Evolutionary conservation across 1,139 yeast species (phyloP), one percentile per base, ranked within the genome.

Genomic region (Geotrichum cucujoidarum): DNA sequence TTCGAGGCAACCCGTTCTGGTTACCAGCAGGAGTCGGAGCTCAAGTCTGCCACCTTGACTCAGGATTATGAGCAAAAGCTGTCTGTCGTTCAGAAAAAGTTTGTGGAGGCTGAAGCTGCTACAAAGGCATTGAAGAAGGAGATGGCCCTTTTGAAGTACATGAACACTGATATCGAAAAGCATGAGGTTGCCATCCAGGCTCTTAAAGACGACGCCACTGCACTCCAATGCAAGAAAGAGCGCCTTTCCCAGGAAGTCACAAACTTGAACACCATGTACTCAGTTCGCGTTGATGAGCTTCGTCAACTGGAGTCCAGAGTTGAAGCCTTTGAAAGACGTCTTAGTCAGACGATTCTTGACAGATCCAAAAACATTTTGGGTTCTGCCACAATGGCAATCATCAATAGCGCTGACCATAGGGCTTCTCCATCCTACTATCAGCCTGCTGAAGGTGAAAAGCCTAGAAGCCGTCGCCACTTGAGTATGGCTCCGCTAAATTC

Each of bases 301-400:
- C 55, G 55, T 36, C 43, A 50, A 21, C 48, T 68, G 27, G 60
- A 61, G 27, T 47, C 50, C 1, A 60, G 69, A 20, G 63, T 64
- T 10, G 58, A 54, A 5, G 50, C 53, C 3, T 57, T 67, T 32
- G 62, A 63, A 40, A 50, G 47, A 1, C 57, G 62, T 34, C 50
- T 67, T 37, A 53, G 56, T 37, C 55, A 57, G 7, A 43, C 66
- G 13, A 55, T 61, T 22, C 45, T 63, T 3, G 67, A 65, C 4
- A 61, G 66, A 37, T 59, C 69, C 24, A 59, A 60, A 47, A 58
- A 61, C 11, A 61, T 68, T 30, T 53, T 63, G 13, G 66, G 69
- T 1, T 55, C 67, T 10, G 60, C 68, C 2, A 56, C 69, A 1
- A 51, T 67, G 50, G 57, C 68, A 2, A 55, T 60, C 8, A 55